Evolutionary conservation across 371 early-diverging fungal genomes (phyloP).

Genomic region (Mucor plumbeus): DNA sequence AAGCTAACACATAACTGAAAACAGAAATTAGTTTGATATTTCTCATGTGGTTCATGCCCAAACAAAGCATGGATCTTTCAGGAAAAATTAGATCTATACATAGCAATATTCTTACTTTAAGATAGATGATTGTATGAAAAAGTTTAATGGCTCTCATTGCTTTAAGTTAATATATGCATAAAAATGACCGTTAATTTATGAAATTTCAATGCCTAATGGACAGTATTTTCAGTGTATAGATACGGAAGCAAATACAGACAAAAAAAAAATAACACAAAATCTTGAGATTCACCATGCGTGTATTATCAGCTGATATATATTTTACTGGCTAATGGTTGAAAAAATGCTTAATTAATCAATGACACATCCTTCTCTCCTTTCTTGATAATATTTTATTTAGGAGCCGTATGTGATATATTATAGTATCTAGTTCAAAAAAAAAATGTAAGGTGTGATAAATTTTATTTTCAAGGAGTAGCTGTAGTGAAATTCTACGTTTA

Average conservation of each 20-base stretch:
- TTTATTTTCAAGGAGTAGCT: not conserved
- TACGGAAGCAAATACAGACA: not conserved
- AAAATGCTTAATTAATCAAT: not conserved
- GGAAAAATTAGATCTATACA: too few relatives aligned
- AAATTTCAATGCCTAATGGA: not conserved
- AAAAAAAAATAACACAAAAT: too few relatives aligned
- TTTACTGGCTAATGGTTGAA: too few relatives aligned
- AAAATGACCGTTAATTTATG: not conserved
- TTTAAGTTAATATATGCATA: not conserved
- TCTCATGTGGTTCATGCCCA: too few relatives aligned
- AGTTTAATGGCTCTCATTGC: too few relatives aligned
- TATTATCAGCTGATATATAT: too few relatives aligned
- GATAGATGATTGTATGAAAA: not conserved
- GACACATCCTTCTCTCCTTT: not conserved
- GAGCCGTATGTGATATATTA: not conserved
- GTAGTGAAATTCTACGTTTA: not conserved
- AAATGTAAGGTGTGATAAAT: conserved; percentile 1
- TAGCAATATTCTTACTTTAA: not conserved
- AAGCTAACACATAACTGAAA: too few relatives aligned
- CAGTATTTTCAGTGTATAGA: not conserved
- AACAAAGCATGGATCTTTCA: not conserved
- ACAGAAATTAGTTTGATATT: not conserved
- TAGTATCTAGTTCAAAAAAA: not conserved
- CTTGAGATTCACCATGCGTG: too few relatives aligned
- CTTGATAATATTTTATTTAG: not conserved